Evolutionary conservation across 345 rosid genomes (phyloP).

Genomic region (Syzygium grande): DNA sequence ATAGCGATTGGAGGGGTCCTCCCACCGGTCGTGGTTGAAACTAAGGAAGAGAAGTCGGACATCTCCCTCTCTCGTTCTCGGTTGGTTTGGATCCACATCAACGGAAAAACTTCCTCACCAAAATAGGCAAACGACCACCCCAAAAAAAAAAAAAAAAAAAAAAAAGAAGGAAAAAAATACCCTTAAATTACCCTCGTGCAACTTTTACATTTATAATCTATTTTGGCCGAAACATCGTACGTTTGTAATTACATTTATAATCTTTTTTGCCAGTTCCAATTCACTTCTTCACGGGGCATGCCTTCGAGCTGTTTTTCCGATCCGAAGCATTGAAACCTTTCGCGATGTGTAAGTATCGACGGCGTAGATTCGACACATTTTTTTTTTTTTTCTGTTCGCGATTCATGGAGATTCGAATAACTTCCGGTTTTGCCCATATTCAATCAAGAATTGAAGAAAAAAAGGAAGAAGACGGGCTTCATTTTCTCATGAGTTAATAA

Average conservation of each 20-base stretch:
- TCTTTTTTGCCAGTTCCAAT: accelerated
- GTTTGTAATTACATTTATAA: not conserved
- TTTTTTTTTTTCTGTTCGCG: no score
- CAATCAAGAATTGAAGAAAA: not conserved
- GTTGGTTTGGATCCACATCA: not conserved
- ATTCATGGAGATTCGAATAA: not conserved
- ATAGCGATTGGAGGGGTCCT: not conserved
- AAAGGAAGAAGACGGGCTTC: not conserved
- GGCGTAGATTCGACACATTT: accelerated
- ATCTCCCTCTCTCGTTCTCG: not conserved
- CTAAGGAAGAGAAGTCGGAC: not conserved
- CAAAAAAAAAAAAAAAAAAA: no score
- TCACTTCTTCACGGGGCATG: not conserved
- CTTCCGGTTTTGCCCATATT: not conserved
- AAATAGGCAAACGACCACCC: not conserved
- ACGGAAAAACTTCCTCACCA: not conserved
- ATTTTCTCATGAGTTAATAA: not conserved
- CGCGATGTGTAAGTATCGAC: not conserved
- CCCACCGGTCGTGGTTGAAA: not conserved
- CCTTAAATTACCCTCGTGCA: not conserved
- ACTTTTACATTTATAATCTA: not conserved
- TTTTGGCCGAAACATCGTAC: not conserved
- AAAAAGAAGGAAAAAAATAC: accelerated
- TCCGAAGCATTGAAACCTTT: not conserved
- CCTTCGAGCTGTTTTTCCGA: accelerated